phyloP scores from a whole-genome alignment of 306 rosid species.

The Cucumis melo region DNA sequence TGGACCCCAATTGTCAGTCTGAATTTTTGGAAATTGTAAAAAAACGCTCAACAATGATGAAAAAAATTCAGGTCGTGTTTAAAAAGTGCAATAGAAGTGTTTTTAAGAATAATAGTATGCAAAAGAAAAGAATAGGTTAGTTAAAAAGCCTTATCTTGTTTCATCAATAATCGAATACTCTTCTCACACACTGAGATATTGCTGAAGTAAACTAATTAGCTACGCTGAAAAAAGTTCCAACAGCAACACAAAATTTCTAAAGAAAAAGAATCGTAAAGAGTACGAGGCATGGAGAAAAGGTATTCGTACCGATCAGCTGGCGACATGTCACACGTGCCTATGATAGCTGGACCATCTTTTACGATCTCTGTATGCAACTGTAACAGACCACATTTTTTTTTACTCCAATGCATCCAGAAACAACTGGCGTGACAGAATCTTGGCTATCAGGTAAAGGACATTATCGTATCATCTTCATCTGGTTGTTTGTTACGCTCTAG shows the following conservation, averaged over 20 bases:
- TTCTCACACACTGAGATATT: background rate
- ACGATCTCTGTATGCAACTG: background rate
- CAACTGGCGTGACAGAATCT: background rate
- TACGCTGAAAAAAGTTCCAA: background rate
- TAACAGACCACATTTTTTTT: background rate
- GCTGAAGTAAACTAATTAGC: background rate
- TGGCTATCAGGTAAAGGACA: background rate
- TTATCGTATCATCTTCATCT: background rate
- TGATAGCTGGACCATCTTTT: background rate
- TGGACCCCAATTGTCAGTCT: background rate
- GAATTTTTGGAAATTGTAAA: background rate
- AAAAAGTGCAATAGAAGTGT: too few relatives aligned
- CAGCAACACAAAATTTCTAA: background rate
- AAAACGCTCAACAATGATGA: background rate
- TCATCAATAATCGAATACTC: slow-evolving; percentile 1
- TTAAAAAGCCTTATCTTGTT: background rate
- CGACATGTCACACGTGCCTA: background rate
- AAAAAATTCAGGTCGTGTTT: background rate
- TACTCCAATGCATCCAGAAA: background rate
- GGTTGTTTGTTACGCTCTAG: background rate
- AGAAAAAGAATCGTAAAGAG: background rate
- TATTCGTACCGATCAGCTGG: background rate
- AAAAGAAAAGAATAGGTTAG: background rate
- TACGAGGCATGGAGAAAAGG: background rate
- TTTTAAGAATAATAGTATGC: background rate